A percentile compares a stretch with the other conserved stretches of the same genome.
These are phyloP conservation scores for Wallacemonas rigidus DNA, from an alignment of 208 protist genomes.

Conservation along the genomic window DNA sequence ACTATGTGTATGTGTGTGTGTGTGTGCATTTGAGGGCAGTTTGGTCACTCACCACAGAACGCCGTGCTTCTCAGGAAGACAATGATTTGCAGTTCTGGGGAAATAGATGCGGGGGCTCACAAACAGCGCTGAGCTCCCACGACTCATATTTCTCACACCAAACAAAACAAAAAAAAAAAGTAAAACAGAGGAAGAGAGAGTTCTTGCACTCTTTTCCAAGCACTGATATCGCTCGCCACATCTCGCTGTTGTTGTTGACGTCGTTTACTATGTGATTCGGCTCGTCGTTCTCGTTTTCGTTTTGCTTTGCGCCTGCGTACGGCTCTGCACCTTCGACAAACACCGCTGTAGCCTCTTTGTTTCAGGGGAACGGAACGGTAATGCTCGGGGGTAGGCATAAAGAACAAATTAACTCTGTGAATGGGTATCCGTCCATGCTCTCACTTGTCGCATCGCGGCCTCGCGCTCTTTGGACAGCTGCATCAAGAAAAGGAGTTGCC, in stretches of 20 bases:
- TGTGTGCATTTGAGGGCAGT: no score
- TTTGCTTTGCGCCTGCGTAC: background rate
- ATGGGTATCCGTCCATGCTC: background rate
- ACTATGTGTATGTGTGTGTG: no score
- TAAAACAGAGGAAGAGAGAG: no score
- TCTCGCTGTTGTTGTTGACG: no score
- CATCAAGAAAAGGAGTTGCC: conserved; percentile 42
- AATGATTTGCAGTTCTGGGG: background rate
- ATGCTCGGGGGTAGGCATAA: background rate
- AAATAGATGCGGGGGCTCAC: no score
- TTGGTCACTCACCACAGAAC: no score
- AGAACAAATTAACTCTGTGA: conserved; percentile 14
- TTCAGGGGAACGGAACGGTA: background rate
- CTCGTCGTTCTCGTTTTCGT: background rate
- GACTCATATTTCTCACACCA: background rate
- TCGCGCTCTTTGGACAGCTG: conserved; percentile 28
- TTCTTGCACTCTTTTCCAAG: no score
- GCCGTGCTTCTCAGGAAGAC: background rate
- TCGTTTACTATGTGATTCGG: background rate
- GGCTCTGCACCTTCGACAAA: background rate
- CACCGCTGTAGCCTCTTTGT: background rate
- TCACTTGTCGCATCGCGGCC: conserved; percentile 14
- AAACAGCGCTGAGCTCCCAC: no score
- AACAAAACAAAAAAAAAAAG: conserved; percentile 11
- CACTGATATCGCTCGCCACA: no score